Evolutionary conservation across 2,329 filamentous ascomycete species (phyloP).

Genomic region (Claviceps sp.): DNA sequence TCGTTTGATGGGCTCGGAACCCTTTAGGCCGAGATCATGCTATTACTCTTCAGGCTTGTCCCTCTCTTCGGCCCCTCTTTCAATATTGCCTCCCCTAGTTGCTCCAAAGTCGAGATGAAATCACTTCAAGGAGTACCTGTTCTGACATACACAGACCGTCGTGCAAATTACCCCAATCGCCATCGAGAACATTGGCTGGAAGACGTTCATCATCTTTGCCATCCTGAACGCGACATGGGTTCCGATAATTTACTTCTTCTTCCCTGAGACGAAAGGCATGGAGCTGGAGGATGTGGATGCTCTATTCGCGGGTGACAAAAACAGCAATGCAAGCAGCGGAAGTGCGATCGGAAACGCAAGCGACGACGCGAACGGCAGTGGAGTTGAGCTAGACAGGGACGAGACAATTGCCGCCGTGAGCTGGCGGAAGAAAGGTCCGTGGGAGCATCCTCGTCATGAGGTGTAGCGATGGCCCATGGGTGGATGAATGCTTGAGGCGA

Average conservation of each 20-base stretch:
- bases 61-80: background rate
- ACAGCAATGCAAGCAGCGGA: background rate
- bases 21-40: too few species aligned
- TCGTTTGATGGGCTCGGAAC: too few species aligned
- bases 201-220: constrained; percentile 17
- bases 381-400: background rate
- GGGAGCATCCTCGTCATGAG: too few species aligned
- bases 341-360: too few species aligned
- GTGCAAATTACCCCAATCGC: constrained; percentile 10
- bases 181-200: constrained; percentile 14
- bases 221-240: constrained; percentile 16
- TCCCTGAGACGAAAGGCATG: constrained; percentile 18
- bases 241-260: constrained; percentile 17
- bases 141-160: constrained; percentile 1
- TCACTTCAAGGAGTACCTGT: background rate
- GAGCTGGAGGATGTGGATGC: constrained; percentile 30
- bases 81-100: too few species aligned
- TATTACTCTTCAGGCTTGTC: background rate
- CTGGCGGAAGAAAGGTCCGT: background rate
- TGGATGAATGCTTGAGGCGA: too few species aligned
- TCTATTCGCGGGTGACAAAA: constrained; percentile 10
- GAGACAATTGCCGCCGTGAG: background rate
- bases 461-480: too few species aligned
- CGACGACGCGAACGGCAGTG: background rate
- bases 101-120: too few species aligned